Evolutionary conservation across 768 basidiomycete species (phyloP), one percentile per base, ranked within the genome.

Genomic region (Pleurotus eryngii): DNA sequence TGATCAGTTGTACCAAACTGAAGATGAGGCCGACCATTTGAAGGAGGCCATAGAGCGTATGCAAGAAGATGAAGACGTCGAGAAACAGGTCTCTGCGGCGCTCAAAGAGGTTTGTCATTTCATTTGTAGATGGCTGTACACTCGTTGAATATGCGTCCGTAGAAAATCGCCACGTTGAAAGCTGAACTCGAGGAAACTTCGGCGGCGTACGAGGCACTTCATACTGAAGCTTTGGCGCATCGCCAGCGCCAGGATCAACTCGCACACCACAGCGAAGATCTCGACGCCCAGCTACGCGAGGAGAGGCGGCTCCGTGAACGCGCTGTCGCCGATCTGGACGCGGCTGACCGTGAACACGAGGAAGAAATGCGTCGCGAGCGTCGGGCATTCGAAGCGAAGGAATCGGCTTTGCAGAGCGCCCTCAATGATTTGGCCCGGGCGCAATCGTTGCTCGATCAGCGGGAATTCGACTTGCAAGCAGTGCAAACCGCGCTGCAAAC

Each of bases 1-100:
- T 4, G 86, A 91, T 59, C 84, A 86, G 55, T 82, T 97, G 7
- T 94, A 90, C 69, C 74, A 84, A 45, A 81, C 96, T 1, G 96
- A 98, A 67, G 92, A 96, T 59, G 89, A 94, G 65, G 82, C 86
- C 54, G 92, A 95, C 60, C 77, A 83, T 27, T 68, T 89, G 49
- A 84, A 81, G 65, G 90, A 92, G 63, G 89, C 92, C 47, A 75
- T 76, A 49, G 85, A 88, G 38, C 76, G 81, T 7, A 60, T 84
- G 39, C 80, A 84, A 51, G 88, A 93, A 57, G 90, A 93, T n/a
- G 85, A 87, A 46, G 76, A 70, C 7, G 80, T 81, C n/a, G 91
- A 90, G 86, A 90, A 63, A 84, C 77, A 2, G 72, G 51, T 95
- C 5, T 76, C 85, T 27, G 74, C 76, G 7, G 88, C 88, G 2